Evolutionary conservation across 108 stramenopile genomes (phyloP), one percentile per base, ranked within the genome.

Genomic region (Stephanodiscus triporus): DNA sequence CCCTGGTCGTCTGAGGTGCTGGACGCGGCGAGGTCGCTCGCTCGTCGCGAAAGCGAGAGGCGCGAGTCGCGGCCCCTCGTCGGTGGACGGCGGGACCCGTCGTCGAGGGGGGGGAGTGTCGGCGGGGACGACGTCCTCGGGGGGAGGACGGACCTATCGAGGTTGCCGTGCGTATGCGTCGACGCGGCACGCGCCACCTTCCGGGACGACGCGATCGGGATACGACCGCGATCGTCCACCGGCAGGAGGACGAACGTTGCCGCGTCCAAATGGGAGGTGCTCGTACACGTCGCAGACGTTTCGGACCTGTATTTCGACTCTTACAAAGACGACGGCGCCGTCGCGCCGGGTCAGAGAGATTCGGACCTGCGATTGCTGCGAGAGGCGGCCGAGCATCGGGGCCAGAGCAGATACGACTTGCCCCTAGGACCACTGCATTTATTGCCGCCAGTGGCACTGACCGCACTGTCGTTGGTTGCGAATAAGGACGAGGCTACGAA

Each of bases 181-280:
- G 95, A 96, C 80, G 88, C 91, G 16, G 67, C 86, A 50, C 70
- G 86, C 45, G 74, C 91, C 0, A 56, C 87, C 5, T 96, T 96
- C 70, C 90, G 92, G 36, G 95, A 96, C 70, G 95, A 96, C 77
- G 85, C 88, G 36, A 82, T 96, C 73, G 95, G 95, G 16, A 68
- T 96, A 50, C 81, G 92, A 43, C 81, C 78, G 27, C 80, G 95
- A 59, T 72, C 88, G 9, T 66, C 74, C 1, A 92, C 91, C 2
- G 89, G 91, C 13, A 80, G 91, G 42, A 81, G 82, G 63, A 86
- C 88, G 1, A 65, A 75, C 6, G 56, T 68, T 7, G 72, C 73
- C 29, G 89, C 85, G 30, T 86, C 86, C 19, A 86, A 92, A 71
- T 95, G 88, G 89, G 95, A 95, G 73, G 61, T 95, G 50, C 70